Conservation (phyloP, 495 filamentous ascomycete genomes). For the Astrothelium macrocarpum region DNA sequence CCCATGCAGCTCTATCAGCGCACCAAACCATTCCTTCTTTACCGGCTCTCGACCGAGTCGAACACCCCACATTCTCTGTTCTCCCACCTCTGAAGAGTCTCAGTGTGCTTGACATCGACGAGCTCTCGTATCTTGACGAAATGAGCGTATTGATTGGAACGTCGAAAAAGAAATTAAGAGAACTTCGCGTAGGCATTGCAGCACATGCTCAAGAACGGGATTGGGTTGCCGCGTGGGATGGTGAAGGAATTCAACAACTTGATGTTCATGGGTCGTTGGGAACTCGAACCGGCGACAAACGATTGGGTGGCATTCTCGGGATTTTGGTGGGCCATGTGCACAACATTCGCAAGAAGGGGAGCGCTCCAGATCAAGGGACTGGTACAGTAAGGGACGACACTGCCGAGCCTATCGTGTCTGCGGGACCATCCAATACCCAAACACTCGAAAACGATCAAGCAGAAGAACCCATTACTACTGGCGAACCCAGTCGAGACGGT, state of each 20-base stretch:
- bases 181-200: constrained; percentile 74
- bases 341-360: constrained; percentile 42
- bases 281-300: constrained; percentile 29
- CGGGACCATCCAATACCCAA: background rate
- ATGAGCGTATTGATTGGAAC: constrained; percentile 72
- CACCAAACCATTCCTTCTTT: constrained; percentile 23
- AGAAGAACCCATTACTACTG: background rate
- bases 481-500: background rate
- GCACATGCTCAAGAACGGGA: constrained; percentile 43
- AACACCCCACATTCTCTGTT: constrained; percentile 79
- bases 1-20: constrained; percentile 7
- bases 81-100: constrained; percentile 72
- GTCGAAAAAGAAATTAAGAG: constrained; percentile 56
- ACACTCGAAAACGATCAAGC: background rate
- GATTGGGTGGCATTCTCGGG: constrained; percentile 64
- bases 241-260: constrained; percentile 45
- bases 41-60: constrained; percentile 46
- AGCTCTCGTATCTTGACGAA: constrained; percentile 79
- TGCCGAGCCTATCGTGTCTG: background rate
- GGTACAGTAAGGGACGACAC: background rate
- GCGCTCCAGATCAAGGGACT: background rate
- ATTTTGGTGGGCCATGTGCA: constrained; percentile 56
- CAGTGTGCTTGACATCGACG: constrained; percentile 81
- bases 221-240: constrained; percentile 57
- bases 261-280: constrained; percentile 30